Evolutionary conservation across 495 filamentous ascomycete genomes (phyloP).

Genomic region (Hypoxylon lenormandii): DNA sequence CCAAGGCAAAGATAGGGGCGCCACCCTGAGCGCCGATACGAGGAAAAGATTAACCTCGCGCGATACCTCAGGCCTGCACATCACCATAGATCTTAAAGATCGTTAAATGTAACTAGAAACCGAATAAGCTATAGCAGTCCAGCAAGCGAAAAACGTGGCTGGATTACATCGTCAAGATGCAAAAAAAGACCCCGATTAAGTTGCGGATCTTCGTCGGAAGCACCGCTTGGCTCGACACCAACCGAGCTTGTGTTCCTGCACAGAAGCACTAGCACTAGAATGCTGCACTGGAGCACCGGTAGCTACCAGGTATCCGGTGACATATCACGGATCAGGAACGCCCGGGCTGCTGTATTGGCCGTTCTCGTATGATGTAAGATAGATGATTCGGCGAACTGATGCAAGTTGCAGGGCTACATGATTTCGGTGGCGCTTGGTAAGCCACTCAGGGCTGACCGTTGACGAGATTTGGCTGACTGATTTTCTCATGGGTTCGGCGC

Average conservation of each 20-base stretch:
- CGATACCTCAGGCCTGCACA: slow-evolving; percentile 7
- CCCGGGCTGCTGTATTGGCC: slow-evolving; percentile 5
- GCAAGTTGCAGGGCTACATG: neutral
- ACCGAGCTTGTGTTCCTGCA: slow-evolving; percentile 1
- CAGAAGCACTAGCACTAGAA: neutral
- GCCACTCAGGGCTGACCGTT: neutral
- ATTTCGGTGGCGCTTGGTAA: slow-evolving; percentile 3
- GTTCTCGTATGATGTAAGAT: slow-evolving; percentile 25
- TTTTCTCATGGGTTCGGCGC: neutral
- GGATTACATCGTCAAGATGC: slow-evolving; percentile 15
- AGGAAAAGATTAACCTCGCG: slow-evolving; percentile 22
- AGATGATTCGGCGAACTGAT: neutral
- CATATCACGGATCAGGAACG: slow-evolving; percentile 1
- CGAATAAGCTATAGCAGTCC: neutral
- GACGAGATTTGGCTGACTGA: slow-evolving; percentile 2
- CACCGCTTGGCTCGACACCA: neutral
- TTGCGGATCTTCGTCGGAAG: slow-evolving; percentile 26
- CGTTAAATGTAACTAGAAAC: slow-evolving; percentile 5
- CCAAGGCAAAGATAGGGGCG: slow-evolving; percentile 17
- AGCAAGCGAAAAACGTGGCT: slow-evolving; percentile 10
- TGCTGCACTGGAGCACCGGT: neutral
- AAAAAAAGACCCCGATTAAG: slow-evolving; percentile 29
- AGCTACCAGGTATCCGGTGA: neutral
- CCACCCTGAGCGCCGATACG: slow-evolving; percentile 29
- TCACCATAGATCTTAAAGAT: slow-evolving; percentile 7